A percentile compares a stretch with the other conserved stretches of the same genome.
phyloP scores from a whole-genome alignment of 176 grass and related monocot species.

The Musa beccarii region DNA sequence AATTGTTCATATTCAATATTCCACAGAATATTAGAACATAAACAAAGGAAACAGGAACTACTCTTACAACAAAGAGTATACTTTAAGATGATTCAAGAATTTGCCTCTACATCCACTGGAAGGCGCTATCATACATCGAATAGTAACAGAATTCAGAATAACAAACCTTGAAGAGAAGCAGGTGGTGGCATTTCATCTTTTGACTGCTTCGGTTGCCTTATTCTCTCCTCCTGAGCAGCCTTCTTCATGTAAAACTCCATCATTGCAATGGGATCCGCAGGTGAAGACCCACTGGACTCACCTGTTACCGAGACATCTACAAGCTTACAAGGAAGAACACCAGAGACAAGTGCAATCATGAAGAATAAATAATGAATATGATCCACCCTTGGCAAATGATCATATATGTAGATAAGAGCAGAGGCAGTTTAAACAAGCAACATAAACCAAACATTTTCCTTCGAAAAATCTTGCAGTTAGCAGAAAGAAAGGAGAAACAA shows the following conservation, averaged over 20 bases:
- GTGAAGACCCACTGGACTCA: slow-evolving; percentile 28
- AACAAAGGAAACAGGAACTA: background rate
- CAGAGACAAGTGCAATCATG: background rate
- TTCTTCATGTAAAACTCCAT: slow-evolving; percentile 99
- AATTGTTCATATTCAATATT: background rate
- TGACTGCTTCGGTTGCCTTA: slow-evolving; percentile 51
- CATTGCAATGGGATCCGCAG: slow-evolving; percentile 68
- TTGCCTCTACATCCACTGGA: too few species aligned
- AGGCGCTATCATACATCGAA: background rate
- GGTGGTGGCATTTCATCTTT: slow-evolving; percentile 99
- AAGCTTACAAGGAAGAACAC: too few species aligned
- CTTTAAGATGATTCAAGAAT: too few species aligned
- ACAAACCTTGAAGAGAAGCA: slow-evolving; percentile 74
- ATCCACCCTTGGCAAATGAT: background rate
- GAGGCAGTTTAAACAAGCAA: background rate
- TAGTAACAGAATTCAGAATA: background rate
- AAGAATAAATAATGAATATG: background rate
- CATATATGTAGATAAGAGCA: background rate
- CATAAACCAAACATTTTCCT: background rate
- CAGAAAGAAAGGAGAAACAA: background rate
- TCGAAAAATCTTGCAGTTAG: background rate
- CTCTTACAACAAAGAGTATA: too few species aligned
- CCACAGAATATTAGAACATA: background rate
- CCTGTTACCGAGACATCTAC: slow-evolving; percentile 18
- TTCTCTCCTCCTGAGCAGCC: slow-evolving; percentile 80